A percentile compares a stretch with the other conserved stretches of the same genome.
Evolutionary conservation across 139 green algal species (phyloP).

Genomic region (Chlorella sorokiniana): DNA sequence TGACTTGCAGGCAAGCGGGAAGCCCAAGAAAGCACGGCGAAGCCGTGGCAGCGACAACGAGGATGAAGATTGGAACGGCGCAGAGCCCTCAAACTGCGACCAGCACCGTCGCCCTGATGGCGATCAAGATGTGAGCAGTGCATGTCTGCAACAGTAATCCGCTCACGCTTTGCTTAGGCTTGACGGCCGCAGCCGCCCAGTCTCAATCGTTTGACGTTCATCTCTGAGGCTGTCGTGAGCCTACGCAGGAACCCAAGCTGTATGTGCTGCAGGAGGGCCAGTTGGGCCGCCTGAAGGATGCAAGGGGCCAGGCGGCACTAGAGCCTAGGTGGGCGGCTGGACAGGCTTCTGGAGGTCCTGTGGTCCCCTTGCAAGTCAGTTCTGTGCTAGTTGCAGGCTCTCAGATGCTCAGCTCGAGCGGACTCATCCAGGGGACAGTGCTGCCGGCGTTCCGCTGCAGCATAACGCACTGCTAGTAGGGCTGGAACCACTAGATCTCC

Average conservation of each 20-base stretch:
- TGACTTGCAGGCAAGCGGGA: neutral
- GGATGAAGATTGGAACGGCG: conserved; percentile 1
- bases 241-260: conserved; percentile 4
- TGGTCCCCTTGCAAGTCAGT: no score
- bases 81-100: neutral
- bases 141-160: neutral
- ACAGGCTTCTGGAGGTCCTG: no score
- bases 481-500: neutral
- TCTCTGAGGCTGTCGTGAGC: neutral
- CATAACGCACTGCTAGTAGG: neutral
- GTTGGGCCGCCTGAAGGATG: conserved; percentile 8
- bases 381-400: no score
- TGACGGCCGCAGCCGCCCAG: neutral
- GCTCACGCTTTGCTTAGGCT: no score
- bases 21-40: conserved; percentile 9
- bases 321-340: neutral
- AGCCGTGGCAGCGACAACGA: neutral
- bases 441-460: no score
- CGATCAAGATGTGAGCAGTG: neutral
- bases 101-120: neutral
- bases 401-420: no score
- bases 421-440: no score
- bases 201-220: neutral
- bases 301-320: neutral
- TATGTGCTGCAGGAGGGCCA: conserved; percentile 21